Evolutionary conservation across 1,139 yeast genomes (phyloP), one percentile per base, ranked within the genome.

Genomic region (Nakaseomyces delphensis): DNA sequence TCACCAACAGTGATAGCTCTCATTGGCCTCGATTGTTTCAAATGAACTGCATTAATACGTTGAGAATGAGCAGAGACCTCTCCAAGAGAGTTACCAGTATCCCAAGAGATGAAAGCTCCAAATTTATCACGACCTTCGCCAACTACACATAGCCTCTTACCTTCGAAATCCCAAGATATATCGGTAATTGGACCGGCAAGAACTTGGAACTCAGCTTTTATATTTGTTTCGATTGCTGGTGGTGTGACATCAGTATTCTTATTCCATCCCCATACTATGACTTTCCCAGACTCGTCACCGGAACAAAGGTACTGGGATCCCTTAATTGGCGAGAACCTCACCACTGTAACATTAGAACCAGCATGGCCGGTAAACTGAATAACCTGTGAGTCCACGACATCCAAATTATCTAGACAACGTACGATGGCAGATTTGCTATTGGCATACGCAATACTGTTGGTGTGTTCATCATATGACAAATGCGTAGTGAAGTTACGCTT

Each of bases 11-110:
- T 87, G 13, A 86, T 95, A 1, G 96, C 96, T 47, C 96, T 70
- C 67, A 83, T 86, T 3, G 98, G 98, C 60, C 98, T 74, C 46
- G 75, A 78, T n/a, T 89, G 85, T 56, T 83, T 82, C 51, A 91
- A 81, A 43, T 83, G 79, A 10, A 86, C 95, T 0, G 93, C 85
- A 57, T 83, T 86, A 58, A 89, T 77, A 33, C 77, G 75, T 32
- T 83, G 79, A n/a, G 94, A 75, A 60, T 91, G 98, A 24, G 98
- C 99, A 44, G 87, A 80, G 53, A 93, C 82, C 60, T 91, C 97
- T 43, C 98, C 99, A 38, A 91, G 80, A 9, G 96, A 77, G 63
- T 91, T 91, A 45, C 98, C 98, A 1, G 95, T 74, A 60, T 91
- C 99, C 74, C 84, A 83, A 5, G 95, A 77, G 58, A 91, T 86